phyloP scores from a whole-genome alignment of 176 grass and related monocot genomes.

The Carex myosuroides region DNA sequence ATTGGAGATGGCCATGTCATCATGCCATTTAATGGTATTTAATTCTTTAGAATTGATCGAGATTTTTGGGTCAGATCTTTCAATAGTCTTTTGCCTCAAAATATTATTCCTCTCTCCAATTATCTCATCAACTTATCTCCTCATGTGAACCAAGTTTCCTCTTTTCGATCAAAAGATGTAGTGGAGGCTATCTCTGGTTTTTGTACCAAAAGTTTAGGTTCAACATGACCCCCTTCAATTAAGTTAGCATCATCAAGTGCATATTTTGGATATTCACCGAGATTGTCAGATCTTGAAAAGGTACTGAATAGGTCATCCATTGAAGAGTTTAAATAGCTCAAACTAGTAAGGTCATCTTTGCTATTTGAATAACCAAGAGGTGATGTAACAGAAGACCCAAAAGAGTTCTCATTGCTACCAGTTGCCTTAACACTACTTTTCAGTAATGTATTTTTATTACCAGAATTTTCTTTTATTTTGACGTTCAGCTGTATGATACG shows the following conservation, averaged over 20 bases:
- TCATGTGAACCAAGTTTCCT: conserved; percentile 10
- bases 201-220: conserved; percentile 8
- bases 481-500: neutral
- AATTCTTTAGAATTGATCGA: conserved; percentile 3
- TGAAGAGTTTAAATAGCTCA: neutral
- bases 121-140: neutral
- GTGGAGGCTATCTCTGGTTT: neutral
- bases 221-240: conserved; percentile 2
- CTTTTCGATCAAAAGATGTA: conserved; percentile 4
- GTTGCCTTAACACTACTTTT: neutral
- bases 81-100: conserved; percentile 16
- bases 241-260: neutral
- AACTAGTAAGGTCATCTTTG: conserved; percentile 6
- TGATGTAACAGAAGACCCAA: neutral
- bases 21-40: conserved; percentile 15
- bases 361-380: conserved; percentile 17
- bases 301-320: neutral
- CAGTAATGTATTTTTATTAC: neutral
- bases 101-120: conserved; percentile 16
- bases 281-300: neutral
- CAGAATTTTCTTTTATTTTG: conserved; percentile 17
- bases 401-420: neutral
- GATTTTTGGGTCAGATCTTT: conserved; percentile 27
- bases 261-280: neutral
- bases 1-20: conserved; percentile 16